Evolutionary conservation across 2,329 filamentous ascomycete genomes (phyloP), one percentile per base, ranked within the genome.

Genomic region (Harringtonia lauricola): DNA sequence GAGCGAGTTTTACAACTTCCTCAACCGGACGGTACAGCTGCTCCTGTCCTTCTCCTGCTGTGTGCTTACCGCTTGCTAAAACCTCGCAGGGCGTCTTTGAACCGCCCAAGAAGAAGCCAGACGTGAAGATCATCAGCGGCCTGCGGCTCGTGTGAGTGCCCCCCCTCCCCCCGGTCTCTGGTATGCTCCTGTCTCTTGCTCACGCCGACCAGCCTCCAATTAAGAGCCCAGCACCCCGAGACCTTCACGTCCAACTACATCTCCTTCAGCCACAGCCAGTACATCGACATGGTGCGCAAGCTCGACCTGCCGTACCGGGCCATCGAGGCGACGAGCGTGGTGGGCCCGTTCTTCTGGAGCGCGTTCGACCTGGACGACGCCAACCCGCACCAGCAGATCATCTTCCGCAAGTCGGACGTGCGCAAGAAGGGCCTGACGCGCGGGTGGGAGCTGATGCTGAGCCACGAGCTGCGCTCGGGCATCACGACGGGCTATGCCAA

Each of bases 351-450:
- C 54, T 81, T 81, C 58, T 81, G 76, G 76, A 70, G 63, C 34
- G 65, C 70, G 2, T 65, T 69, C 47, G 74, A 80, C 54, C 68
- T 74, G 46, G 67, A 77, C 50, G 72, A 75, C 42, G 64, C 68
- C 2, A 67, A 78, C 49, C 71, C 69, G 31, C 71, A 76, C 58
- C 59, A 80, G 37, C 76, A 81, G 53, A 73, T 81, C 51, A 68
- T 81, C 47, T 77, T 76, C 54, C 72, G 77, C 51, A 81, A 81
- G 58, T 78, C 73, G n/a, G 76, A 81, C 53, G 76, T 81, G 29
- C 72, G 74, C 41, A 81, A 81, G 56, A 79, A 75, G 60, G 76
- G 74, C 48, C 68, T 66, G 54, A 81, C 76, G 15, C 71, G 77
- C 44, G 77, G 77, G 36, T 81, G 75, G 74, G 77, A 81, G 59